These are phyloP conservation scores for Amaranthus cruentus DNA, from an alignment of 148 eudicot species.

Conservation along the genomic window DNA sequence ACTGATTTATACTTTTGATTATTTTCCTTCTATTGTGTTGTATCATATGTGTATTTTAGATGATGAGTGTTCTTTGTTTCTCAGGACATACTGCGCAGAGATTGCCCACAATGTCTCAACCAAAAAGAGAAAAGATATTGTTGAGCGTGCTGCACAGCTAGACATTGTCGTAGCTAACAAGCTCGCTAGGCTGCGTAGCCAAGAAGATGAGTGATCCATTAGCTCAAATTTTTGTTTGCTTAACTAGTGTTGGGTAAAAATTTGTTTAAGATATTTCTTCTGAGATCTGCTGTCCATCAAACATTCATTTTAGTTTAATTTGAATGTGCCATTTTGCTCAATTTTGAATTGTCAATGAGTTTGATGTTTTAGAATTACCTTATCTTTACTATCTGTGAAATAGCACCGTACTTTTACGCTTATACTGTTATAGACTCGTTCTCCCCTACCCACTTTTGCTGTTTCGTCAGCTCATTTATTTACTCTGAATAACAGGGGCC, in stretches of 20 bases:
- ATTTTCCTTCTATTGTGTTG: not conserved
- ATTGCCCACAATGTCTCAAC: constrained; percentile 38
- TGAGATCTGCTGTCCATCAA: not conserved
- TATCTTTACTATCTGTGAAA: no score
- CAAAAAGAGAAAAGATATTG: constrained; percentile 33
- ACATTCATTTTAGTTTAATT: no score
- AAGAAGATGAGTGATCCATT: constrained; percentile 41
- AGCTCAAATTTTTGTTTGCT: not conserved
- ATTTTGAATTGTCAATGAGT: no score
- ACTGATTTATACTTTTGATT: not conserved
- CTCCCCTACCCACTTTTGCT: no score
- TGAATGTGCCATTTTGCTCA: no score
- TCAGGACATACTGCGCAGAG: constrained; percentile 36
- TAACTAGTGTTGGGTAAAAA: not conserved
- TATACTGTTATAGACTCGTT: no score
- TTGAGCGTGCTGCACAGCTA: constrained; percentile 46
- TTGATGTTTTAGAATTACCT: no score
- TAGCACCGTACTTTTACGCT: no score
- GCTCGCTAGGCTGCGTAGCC: constrained; percentile 51
- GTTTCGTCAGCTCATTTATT: no score
- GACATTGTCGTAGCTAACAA: constrained; percentile 47
- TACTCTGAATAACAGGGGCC: no score
- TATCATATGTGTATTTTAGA: not conserved
- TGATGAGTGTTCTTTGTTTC: not conserved
- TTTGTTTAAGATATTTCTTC: not conserved